Percentiles rank a stretch among this genome's conserved stretches.
Conservation (phyloP, 202 grass and related monocot genomes). For the Hordeum pubiflorum region DNA sequence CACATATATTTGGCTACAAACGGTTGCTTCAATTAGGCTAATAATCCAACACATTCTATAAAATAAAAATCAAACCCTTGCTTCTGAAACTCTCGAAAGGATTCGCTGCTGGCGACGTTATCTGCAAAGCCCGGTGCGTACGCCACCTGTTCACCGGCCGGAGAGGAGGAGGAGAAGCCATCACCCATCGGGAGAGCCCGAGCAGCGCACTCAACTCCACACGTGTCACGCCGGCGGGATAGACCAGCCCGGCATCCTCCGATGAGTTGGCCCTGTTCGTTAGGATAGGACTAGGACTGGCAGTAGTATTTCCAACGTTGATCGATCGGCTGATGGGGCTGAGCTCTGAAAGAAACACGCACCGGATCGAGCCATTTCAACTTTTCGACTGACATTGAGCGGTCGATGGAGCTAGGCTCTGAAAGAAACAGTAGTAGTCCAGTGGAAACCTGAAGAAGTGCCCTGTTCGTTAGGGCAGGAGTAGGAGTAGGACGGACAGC, state of each 20-base stretch:
- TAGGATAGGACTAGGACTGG: neutral
- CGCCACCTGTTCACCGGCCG: constrained; percentile 14
- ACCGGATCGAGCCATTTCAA: neutral
- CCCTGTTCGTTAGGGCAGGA: too few relatives aligned
- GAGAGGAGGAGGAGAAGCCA: neutral
- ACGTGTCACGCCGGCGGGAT: constrained; percentile 21
- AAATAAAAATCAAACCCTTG: neutral
- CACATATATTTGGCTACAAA: neutral
- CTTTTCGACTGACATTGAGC: neutral
- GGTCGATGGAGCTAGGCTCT: too few relatives aligned
- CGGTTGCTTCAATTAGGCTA: neutral
- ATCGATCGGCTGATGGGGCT: neutral
- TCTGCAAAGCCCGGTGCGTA: neutral
- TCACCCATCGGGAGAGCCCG: constrained; percentile 25
- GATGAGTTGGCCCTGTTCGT: neutral
- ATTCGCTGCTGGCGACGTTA: neutral
- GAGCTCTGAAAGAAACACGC: neutral
- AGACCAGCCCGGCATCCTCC: neutral
- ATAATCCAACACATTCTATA: neutral
- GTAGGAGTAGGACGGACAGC: neutral
- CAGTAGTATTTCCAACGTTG: neutral
- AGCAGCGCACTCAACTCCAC: constrained; percentile 14
- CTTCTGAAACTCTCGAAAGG: neutral
- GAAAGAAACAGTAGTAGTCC: too few relatives aligned
- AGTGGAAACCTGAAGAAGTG: neutral